These are phyloP conservation scores for Nasturtium officinale DNA, from an alignment of 345 rosid species.

Conservation along the genomic window DNA sequence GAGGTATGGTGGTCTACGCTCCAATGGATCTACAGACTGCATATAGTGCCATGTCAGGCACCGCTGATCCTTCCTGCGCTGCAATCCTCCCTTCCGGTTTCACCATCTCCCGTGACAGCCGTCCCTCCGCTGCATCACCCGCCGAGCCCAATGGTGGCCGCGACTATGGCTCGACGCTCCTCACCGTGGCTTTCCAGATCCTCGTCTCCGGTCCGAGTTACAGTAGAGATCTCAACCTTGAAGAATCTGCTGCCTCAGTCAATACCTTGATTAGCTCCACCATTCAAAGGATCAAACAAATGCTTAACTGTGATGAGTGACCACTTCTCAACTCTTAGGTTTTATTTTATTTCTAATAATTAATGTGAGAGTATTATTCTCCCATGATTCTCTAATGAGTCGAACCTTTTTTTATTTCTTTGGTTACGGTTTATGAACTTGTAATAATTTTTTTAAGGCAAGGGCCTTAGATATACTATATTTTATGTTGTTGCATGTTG, in stretches of 20 bases:
- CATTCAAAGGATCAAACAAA: conserved; percentile 55
- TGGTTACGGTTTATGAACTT: conserved; percentile 5
- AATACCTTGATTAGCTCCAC: conserved; percentile 67
- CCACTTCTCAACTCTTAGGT: conserved; percentile 2
- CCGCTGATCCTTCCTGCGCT: conserved; percentile 42
- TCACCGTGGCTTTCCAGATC: conserved; percentile 75
- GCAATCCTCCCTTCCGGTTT: conserved; percentile 83
- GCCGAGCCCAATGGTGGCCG: conserved; percentile 9
- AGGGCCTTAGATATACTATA: conserved; percentile 30
- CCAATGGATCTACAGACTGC: conserved; percentile 55
- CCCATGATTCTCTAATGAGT: conserved; percentile 22
- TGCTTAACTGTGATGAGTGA: conserved; percentile 49
- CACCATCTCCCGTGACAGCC: conserved; percentile 58
- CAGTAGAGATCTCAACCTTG: conserved; percentile 41
- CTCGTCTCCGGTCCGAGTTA: conserved; percentile 44
- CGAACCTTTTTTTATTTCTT: conserved; percentile 2
- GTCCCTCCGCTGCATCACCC: background rate
- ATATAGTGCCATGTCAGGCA: conserved; percentile 46
- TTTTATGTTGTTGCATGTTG: conserved; percentile 23
- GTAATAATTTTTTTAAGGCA: conserved; percentile 19
- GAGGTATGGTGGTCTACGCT: conserved; percentile 62
- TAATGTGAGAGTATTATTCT: conserved; percentile 18
- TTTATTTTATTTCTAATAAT: background rate
- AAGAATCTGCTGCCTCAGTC: conserved; percentile 53
- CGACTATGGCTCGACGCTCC: conserved; percentile 32